Evolutionary conservation across 805 yeast genomes (phyloP).

Genomic region (Ogataea populi-albae): DNA sequence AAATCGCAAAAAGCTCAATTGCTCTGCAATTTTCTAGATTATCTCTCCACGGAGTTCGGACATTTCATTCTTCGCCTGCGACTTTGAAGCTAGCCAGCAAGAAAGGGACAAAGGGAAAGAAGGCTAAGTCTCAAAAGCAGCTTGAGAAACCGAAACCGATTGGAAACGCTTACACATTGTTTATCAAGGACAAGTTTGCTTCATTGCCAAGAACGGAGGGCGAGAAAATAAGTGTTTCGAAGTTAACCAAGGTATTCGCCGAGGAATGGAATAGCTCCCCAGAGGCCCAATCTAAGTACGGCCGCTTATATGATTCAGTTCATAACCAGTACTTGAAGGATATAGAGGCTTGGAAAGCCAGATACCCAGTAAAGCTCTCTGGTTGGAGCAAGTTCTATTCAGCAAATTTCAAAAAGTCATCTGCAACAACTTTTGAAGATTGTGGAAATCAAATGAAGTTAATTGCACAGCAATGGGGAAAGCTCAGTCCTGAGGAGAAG

Average conservation of each 20-base stretch:
- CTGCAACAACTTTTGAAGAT: constrained; percentile 13
- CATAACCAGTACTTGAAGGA: constrained; percentile 11
- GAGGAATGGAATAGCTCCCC: constrained; percentile 23
- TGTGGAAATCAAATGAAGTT: constrained; percentile 17
- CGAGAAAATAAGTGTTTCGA: constrained; percentile 4
- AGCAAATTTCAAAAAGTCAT: constrained; percentile 12
- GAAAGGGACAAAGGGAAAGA: constrained; percentile 10
- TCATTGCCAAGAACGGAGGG: constrained; percentile 3
- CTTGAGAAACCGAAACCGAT: constrained; percentile 25
- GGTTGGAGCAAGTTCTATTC: constrained; percentile 25
- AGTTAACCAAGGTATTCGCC: constrained; percentile 16
- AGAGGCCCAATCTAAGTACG: constrained; percentile 16
- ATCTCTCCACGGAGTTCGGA: constrained; percentile 6
- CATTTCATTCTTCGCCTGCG: constrained; percentile 10
- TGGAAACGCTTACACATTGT: constrained; percentile 16
- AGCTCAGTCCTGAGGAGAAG: constrained; percentile 23
- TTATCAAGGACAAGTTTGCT: constrained; percentile 15
- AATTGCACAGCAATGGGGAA: constrained; percentile 22
- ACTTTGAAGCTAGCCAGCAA: constrained; percentile 12
- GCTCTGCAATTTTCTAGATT: constrained; percentile 4
- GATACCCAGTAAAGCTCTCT: constrained; percentile 20
- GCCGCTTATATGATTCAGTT: constrained; percentile 3
- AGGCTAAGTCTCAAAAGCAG: constrained; percentile 7
- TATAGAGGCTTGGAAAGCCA: constrained; percentile 25
- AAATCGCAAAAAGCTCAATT: constrained; percentile 3